Conservation (phyloP, 1,139 yeast species). For the Sugiyamaella castrensis region DNA sequence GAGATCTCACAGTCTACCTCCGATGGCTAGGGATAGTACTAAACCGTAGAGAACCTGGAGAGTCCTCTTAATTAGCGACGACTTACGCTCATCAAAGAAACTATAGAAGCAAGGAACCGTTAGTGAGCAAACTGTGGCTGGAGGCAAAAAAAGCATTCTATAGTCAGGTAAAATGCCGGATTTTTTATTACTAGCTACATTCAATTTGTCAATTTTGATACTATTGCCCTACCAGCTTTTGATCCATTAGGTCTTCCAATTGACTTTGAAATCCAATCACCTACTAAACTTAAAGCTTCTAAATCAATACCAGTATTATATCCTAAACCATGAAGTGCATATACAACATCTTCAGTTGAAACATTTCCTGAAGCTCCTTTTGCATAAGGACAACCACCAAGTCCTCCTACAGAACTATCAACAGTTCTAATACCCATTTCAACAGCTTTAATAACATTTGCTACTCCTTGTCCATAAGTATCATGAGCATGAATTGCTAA, state of each 20-base stretch:
- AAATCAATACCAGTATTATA: conserved; percentile 37
- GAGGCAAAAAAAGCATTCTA: too few species aligned
- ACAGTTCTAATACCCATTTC: conserved; percentile 37
- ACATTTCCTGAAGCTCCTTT: conserved; percentile 41
- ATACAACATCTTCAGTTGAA: conserved; percentile 39
- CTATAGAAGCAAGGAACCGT: too few species aligned
- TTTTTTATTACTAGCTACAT: too few species aligned
- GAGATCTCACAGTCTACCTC: too few species aligned
- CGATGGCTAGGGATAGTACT: too few species aligned
- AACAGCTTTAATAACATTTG: conserved; percentile 36
- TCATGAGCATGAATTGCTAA: conserved; percentile 41
- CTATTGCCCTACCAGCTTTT: conserved; percentile 36
- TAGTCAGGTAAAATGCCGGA: too few species aligned
- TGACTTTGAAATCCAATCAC: conserved; percentile 34
- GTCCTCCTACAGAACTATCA: conserved; percentile 38
- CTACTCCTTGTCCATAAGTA: conserved; percentile 40
- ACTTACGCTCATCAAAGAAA: too few species aligned
- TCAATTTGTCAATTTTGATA: conserved; percentile 14
- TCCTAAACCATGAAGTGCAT: conserved; percentile 38
- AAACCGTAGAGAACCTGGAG: too few species aligned
- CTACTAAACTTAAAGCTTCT: conserved; percentile 30
- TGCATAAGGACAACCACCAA: conserved; percentile 42
- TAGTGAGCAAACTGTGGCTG: too few species aligned
- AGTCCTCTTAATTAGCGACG: too few species aligned
- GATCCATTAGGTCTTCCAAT: conserved; percentile 33